A percentile compares a stretch with the other conserved stretches of the same genome.
These are phyloP conservation scores for Aspergillus versicolor DNA, from an alignment of 2,329 filamentous ascomycete genomes.

Conservation along the genomic window DNA sequence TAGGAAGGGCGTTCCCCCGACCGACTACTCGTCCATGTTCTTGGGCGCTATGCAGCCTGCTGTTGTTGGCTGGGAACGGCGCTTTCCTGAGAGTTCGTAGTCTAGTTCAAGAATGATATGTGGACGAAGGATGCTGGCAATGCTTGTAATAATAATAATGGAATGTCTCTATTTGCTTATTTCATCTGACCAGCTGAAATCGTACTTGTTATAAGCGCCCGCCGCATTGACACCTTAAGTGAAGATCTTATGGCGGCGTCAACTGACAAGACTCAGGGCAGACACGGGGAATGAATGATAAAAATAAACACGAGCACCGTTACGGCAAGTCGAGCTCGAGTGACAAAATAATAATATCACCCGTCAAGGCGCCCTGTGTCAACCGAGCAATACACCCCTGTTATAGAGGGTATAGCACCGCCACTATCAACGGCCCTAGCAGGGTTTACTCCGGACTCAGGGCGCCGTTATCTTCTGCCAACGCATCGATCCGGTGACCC, in stretches of 20 bases:
- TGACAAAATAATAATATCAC: too few species aligned
- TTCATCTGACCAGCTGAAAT: too few species aligned
- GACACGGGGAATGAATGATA: neutral
- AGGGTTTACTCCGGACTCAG: neutral
- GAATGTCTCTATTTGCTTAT: neutral
- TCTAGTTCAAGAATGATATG: neutral
- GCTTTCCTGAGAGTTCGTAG: constrained; percentile 10
- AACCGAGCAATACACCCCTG: neutral
- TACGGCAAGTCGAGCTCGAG: too few species aligned
- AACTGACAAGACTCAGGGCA: neutral
- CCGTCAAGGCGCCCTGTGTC: too few species aligned
- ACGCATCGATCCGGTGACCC: constrained; percentile 38
- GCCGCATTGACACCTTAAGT: too few species aligned
- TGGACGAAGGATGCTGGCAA: neutral
- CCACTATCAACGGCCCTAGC: neutral
- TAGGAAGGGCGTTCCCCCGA: constrained; percentile 57
- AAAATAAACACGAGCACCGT: neutral
- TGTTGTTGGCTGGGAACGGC: constrained; percentile 19
- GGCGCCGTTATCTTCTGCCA: constrained; percentile 21
- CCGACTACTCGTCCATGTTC: constrained; percentile 56
- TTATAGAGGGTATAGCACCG: constrained; percentile 4
- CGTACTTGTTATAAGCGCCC: too few species aligned
- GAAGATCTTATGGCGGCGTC: too few species aligned
- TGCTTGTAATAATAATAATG: neutral
- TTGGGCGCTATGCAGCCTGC: constrained; percentile 20